Evolutionary conservation across 2,329 filamentous ascomycete species (phyloP), one percentile per base, ranked within the genome.

Genomic region (Thielaviopsis musarum): DNA sequence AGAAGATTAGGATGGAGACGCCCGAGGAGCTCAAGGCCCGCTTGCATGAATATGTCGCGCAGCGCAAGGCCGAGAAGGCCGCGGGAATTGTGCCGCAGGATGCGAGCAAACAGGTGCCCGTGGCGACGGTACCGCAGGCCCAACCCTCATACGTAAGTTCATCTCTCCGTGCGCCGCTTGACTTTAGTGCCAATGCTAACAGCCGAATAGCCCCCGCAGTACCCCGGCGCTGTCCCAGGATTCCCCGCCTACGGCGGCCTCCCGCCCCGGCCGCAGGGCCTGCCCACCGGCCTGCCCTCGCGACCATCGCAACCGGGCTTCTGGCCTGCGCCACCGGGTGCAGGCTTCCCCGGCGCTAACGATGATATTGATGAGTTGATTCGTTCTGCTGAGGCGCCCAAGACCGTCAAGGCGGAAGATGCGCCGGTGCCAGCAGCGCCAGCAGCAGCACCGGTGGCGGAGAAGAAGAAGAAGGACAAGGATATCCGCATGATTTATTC

Each of bases 1-100:
- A 85, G 73, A 85, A 85, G 73, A 73, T 84, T 65, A 83, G 88
- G 74, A 75, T 88, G 5, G 88, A 95, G 73, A 79, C 80, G 5
- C 69, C 85, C 0, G 84, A 87, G 17, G 88, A 94, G 66, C 73
- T 96, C 62, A 90, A 91, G 75, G 82, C 83, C 71, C 80, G 90
- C 57, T 72, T 95, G 61, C 87, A 86, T 9, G 87, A 87, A 66
- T 87, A 87, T 69, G 85, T 85, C 64, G 84, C 83, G 5, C 82
- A 81, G 67, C 78, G 81, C 62, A 81, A 81, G 19, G 80, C 84
- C 57, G 78, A 80, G 65, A 75, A 76, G 64, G 76, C 77, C 28
- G 75, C 75, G 26, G 66, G 66, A 13, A 67, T 59, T 12, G 55
- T 52, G 41, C 59, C n/a, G 26, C 34, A 13, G 13, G 53, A 59